Evolutionary conservation across 192 early-diverging fungal genomes (phyloP), one percentile per base, ranked within the genome.

Genomic region (Cetraspora pellucida): DNA sequence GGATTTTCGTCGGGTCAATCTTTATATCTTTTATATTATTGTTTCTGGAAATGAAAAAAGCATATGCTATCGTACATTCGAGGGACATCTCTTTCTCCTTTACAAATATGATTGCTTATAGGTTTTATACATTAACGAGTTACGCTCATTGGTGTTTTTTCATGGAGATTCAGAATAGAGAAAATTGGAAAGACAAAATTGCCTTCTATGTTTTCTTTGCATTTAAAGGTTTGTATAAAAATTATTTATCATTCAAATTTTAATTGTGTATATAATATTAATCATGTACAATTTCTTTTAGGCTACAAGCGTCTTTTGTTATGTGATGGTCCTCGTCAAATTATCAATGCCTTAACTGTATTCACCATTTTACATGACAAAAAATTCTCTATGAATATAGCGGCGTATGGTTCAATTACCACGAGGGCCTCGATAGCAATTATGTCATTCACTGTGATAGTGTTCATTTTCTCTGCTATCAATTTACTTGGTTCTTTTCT

Each of bases 71-170:
- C 59, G 87, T 93, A 73, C 81, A 82, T 44, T 87, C 89, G 21
- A 77, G 87, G 11, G 93, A 95, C 73, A 95, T 96, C 72, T 88
- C 89, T 16, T 92, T 89, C 73, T 89, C 93, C 0, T 91, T 91
- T 59, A 94, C 93, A 5, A 90, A 85, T 65, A 84, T 85, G 75
- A 86, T 93, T 10, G 91, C 92, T 37, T 93, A 90, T 80, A 81
- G 92, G 50, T 94, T 90, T 83, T 92, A 93, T 70, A 88, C 88
- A 71, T 77, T 94, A 70, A 87, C 88, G 57, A 91, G 88, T 37
- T 96, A 93, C 75, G 83, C 91, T 23, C 90, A 95, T 82, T 96
- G 89, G 70, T 96, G 95, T 84, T 88, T 96, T 30, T 96, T 96
- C 69, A 64, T 81, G 45, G 86, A 85, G 66, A 91, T 96, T 63